Base-by-base conservation (phyloP, 176 grass and related monocot genomes). In the Avena atlantica region DNA sequence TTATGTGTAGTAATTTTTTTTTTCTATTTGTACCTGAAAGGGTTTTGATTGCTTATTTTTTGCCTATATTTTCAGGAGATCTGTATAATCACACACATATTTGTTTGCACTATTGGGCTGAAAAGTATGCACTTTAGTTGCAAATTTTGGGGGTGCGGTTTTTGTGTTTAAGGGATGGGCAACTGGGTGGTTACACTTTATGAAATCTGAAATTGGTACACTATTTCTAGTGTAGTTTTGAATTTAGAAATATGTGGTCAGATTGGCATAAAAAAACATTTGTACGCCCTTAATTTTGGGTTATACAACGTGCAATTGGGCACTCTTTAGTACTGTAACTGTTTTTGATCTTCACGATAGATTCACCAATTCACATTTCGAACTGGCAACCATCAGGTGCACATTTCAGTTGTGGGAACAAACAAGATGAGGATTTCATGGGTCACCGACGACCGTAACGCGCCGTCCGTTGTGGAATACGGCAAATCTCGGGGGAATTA, bases 351-450 rank as follows among this genome's bases (percentile, higher is more conserved):
- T 50, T 74, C 2, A 24, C 1, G 45, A 23, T 74, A 0, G 8
- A 15, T 48, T 73, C 20, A 24, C 20, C 1, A 51, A 74, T 74
- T 27, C 21, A 8, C 13, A 74, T 52, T 25, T 75, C 17, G 24
- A 29, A 5, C 24, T 29, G 62, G 47, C 48, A 75, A 25, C 13
- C 23, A 34, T 24, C 27, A 94, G 93, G 88, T 95, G 4, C 91
- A 93, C 44, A 51, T 95, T 64, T 95, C 93, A 0, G 81, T 53
- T 4, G 89, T 91, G 0, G 84, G 81, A 11, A 50, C 1, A 73
- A 70, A 89, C 9, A 70, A 34, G n/a, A 93, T 93, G 91, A 84
- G 93, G 50, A 80, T 91, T 61, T 92, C 86, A 8, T 95, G 88
- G 86, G 88, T 95, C 44, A 95, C 91, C 12, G 86, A 89, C 17